These are phyloP conservation scores for Naganishia albida DNA, from an alignment of 1,284 basidiomycete genomes.

Conservation along the genomic window DNA sequence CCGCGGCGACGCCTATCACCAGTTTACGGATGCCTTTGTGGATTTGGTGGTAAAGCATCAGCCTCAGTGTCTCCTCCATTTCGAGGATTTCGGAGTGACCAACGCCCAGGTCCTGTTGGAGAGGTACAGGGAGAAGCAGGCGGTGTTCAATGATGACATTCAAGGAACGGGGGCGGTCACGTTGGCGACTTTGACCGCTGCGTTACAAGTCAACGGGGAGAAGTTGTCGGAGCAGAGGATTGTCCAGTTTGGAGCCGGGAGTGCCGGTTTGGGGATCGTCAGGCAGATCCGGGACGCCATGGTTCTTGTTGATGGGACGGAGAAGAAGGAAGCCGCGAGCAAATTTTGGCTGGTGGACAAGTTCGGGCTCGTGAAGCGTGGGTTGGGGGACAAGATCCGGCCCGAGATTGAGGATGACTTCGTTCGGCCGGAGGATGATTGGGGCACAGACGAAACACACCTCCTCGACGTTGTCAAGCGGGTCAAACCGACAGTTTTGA, in stretches of 20 bases:
- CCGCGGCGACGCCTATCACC: constrained; percentile 44
- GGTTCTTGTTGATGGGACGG: constrained; percentile 58
- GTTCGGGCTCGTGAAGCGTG: constrained; percentile 54
- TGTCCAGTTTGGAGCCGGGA: constrained; percentile 71
- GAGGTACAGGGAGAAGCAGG: constrained; percentile 62
- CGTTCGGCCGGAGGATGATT: constrained; percentile 57
- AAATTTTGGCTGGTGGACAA: constrained; percentile 65
- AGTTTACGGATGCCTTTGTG: constrained; percentile 48
- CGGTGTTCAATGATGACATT: constrained; percentile 73
- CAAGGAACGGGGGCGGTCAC: constrained; percentile 85
- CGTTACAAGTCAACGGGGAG: constrained; percentile 66
- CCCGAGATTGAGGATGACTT: constrained; percentile 61
- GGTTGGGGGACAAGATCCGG: constrained; percentile 59
- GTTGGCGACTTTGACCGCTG: constrained; percentile 68
- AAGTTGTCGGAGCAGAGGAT: constrained; percentile 68
- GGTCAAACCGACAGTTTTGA: constrained; percentile 70
- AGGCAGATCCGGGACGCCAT: constrained; percentile 61
- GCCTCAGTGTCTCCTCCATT: constrained; percentile 64
- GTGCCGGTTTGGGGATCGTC: constrained; percentile 72
- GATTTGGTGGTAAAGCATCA: constrained; percentile 37
- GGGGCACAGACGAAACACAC: constrained; percentile 56
- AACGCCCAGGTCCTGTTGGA: constrained; percentile 65
- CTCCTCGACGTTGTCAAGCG: constrained; percentile 69
- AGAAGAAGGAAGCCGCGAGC: constrained; percentile 62
- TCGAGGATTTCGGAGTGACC: constrained; percentile 65